Conservation (phyloP, 1,284 basidiomycete species). For the Malassezia restricta region DNA sequence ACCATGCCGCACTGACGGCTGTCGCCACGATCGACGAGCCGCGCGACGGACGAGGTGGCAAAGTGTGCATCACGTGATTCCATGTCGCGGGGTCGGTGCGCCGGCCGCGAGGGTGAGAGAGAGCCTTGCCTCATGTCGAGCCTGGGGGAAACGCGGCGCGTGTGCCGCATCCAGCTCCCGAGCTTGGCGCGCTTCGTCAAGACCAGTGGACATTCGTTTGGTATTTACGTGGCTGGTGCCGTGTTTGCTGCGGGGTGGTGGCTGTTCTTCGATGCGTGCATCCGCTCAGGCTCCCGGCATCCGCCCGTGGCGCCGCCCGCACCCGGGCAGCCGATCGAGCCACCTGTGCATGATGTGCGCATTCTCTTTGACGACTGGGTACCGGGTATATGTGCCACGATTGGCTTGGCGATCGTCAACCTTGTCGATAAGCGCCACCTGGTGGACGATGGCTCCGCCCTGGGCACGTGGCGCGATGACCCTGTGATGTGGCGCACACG, state of each 20-base stretch:
- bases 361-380: constrained; percentile 89
- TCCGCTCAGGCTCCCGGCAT: constrained; percentile 57
- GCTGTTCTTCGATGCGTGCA: constrained; percentile 86
- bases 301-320: constrained; percentile 58
- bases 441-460: constrained; percentile 42
- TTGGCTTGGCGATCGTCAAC: constrained; percentile 86
- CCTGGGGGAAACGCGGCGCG: constrained; percentile 61
- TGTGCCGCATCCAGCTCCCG: constrained; percentile 55
- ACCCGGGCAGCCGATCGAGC: constrained; percentile 52
- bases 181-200: constrained; percentile 41
- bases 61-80: too few relatives aligned
- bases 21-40: background rate
- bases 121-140: background rate
- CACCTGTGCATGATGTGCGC: constrained; percentile 5
- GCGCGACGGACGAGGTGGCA: too few relatives aligned
- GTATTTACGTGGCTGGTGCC: constrained; percentile 80
- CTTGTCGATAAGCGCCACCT: constrained; percentile 88
- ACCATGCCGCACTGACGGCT: constrained; percentile 23
- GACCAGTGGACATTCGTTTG: constrained; percentile 61
- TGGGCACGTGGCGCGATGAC: constrained; percentile 48
- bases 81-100: background rate
- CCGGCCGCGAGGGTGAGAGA: background rate
- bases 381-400: constrained; percentile 79
- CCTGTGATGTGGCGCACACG: constrained; percentile 72
- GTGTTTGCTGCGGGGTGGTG: constrained; percentile 86